Conservation (phyloP, 495 filamentous ascomycete genomes). For the Mytilinidion resinicola region DNA sequence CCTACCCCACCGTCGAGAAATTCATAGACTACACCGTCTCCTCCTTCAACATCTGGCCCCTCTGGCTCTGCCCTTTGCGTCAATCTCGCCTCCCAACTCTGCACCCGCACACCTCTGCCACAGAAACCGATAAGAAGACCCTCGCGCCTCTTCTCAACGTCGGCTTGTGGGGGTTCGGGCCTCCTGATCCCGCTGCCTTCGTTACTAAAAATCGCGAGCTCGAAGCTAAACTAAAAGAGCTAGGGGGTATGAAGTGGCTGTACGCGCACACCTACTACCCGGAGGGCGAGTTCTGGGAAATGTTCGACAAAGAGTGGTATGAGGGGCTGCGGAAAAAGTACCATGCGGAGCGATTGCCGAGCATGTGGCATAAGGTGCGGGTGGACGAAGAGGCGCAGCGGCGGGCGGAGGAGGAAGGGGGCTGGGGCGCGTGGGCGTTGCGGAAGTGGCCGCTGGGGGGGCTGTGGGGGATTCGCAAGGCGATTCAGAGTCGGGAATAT, state of each 20-base stretch:
- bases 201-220: conserved; percentile 58
- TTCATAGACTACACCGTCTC: conserved; percentile 46
- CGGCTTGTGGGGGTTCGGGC: conserved; percentile 49
- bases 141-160: conserved; percentile 49
- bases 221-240: conserved; percentile 55
- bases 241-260: conserved; percentile 64
- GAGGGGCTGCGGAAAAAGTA: too few species aligned
- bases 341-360: too few species aligned
- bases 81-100: conserved; percentile 37
- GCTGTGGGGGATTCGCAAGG: too few species aligned
- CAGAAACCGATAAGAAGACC: not conserved
- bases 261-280: conserved; percentile 54
- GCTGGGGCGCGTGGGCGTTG: too few species aligned
- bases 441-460: too few species aligned
- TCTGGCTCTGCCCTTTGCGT: conserved; percentile 55
- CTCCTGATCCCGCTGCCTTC: conserved; percentile 36
- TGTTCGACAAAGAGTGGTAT: not conserved
- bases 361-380: too few species aligned
- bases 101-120: conserved; percentile 5
- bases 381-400: too few species aligned
- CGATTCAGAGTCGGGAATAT: too few species aligned
- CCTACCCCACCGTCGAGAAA: conserved; percentile 39
- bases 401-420: too few species aligned
- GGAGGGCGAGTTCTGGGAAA: conserved; percentile 51
- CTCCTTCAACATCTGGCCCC: conserved; percentile 47